phyloP scores from a whole-genome alignment of 106 monocot genomes.

The Dactylorhiza incarnata region DNA sequence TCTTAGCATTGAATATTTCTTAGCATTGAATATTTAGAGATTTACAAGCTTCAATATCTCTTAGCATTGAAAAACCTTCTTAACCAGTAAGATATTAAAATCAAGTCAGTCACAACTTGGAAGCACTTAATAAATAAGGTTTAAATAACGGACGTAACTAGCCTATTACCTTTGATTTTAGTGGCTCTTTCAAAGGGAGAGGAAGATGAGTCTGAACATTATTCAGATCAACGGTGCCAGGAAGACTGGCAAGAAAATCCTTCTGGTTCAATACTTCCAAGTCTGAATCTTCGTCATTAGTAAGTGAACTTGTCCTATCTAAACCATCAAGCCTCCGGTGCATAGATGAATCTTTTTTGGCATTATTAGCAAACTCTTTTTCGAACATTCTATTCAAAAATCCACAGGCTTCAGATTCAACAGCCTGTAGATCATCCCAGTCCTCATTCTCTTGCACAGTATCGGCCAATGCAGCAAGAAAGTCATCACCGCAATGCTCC shows the following conservation, averaged over 20 bases:
- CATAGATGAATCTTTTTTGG: conserved; percentile 4
- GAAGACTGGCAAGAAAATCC: conserved; percentile 4
- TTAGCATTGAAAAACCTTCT: not conserved
- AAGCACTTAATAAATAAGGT: not conserved
- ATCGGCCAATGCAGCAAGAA: conserved; percentile 74
- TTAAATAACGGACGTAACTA: not conserved
- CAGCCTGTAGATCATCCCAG: conserved; percentile 76
- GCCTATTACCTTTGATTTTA: not conserved
- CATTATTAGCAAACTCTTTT: conserved; percentile 14
- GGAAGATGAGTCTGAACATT: conserved; percentile 4
- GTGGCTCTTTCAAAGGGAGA: not conserved
- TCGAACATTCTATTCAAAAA: conserved; percentile 34
- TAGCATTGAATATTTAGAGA: not conserved
- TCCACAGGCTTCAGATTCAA: conserved; percentile 71
- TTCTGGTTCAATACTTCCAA: conserved; percentile 58
- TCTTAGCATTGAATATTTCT: not conserved
- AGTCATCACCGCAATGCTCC: conserved; percentile 86
- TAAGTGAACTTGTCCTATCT: conserved; percentile 7
- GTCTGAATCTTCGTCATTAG: conserved; percentile 41
- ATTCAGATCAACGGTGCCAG: conserved; percentile 9
- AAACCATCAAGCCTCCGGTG: not conserved
- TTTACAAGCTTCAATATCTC: not conserved
- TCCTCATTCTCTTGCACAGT: conserved; percentile 68
- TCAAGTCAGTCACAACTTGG: not conserved
- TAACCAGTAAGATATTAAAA: not conserved